Evolutionary conservation across 2,329 filamentous ascomycete genomes (phyloP), one percentile per base, ranked within the genome.

Genomic region (Colletotrichum sp.): DNA sequence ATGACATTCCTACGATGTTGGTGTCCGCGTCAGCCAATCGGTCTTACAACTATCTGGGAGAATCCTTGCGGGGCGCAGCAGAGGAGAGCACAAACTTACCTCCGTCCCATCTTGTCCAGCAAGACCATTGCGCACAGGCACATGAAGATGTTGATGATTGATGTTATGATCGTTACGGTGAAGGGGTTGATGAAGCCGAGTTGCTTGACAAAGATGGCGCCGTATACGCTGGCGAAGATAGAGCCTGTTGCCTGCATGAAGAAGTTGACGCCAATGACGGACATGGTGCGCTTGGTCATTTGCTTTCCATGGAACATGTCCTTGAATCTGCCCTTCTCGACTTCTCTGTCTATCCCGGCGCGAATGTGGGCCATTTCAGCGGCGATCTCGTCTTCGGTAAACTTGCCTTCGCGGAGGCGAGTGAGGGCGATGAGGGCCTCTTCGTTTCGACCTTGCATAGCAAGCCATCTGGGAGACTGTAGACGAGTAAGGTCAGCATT

Each of bases 271-370:
- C 77, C 79, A 16, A 80, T 68, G 6, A 78, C 79, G 29, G 82
- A 79, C 8, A 72, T 25, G 8, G 82, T 82, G 7, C 82, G 79
- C 73, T 78, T 79, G 8, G 25, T 62, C 44, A 79, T 64, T 69
- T 82, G 80, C 5, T 57, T 70, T 12, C 79, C 80, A 7, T 32
- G 67, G 68, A 79, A 80, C 62, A 80, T 78, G 76, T 84, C 80
- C 8, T 83, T 81, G 71, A 85, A 83, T 76, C 82, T 83, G 57
- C 83, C 83, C 34, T 82, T 83, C n/a, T 83, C 82, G 12, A 80
- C 79, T 7, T 80, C 82, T n/a, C 82, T 77, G 75, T 84, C 82
- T 55, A 84, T 79, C 13, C 82, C 76, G 19, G 64, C 44, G 9
- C 67, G 52, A 4, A 74, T 61, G 29, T 57, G 59, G 29, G 19